Conservation (phyloP, 2,329 filamentous ascomycete genomes). For the Sporothrix brasiliensis region DNA sequence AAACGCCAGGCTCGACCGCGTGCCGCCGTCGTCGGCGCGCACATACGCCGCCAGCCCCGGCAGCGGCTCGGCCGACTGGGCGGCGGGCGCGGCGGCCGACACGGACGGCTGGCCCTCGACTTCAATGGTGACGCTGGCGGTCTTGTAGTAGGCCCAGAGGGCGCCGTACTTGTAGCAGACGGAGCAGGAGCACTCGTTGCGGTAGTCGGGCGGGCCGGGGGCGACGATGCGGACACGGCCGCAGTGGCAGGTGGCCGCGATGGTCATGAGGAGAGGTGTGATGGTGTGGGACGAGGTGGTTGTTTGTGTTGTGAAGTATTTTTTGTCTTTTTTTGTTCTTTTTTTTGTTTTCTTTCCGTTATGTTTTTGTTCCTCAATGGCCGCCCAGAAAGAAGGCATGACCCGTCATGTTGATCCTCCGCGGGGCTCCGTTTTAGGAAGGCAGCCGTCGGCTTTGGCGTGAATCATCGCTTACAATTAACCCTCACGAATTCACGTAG, state of each 20-base stretch:
- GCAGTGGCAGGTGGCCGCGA: constrained; percentile 36
- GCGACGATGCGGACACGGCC: constrained; percentile 35
- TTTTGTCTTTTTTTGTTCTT: too few relatives aligned
- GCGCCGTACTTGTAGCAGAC: constrained; percentile 38
- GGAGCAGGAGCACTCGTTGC: constrained; percentile 38
- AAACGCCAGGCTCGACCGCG: constrained; percentile 12
- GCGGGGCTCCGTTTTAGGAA: too few relatives aligned
- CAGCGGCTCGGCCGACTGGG: neutral
- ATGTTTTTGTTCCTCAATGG: too few relatives aligned
- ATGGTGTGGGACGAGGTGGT: neutral
- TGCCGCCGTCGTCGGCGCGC: constrained; percentile 17
- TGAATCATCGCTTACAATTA: too few relatives aligned
- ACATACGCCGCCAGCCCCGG: constrained; percentile 20
- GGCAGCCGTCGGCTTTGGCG: too few relatives aligned
- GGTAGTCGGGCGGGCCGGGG: constrained; percentile 30
- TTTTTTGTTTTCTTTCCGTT: too few relatives aligned
- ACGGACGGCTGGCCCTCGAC: neutral
- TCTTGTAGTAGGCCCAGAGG: constrained; percentile 37
- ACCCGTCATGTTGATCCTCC: too few relatives aligned
- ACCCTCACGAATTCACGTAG: too few relatives aligned
- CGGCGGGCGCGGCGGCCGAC: constrained; percentile 25
- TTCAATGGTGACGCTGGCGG: neutral
- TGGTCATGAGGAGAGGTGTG: neutral
- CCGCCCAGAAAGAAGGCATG: too few relatives aligned
- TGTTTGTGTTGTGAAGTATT: too few relatives aligned